Percentiles rank a stretch among this genome's conserved stretches.
phyloP scores from a whole-genome alignment of 208 protist species.

The Acanthamoeba lenticulata region DNA sequence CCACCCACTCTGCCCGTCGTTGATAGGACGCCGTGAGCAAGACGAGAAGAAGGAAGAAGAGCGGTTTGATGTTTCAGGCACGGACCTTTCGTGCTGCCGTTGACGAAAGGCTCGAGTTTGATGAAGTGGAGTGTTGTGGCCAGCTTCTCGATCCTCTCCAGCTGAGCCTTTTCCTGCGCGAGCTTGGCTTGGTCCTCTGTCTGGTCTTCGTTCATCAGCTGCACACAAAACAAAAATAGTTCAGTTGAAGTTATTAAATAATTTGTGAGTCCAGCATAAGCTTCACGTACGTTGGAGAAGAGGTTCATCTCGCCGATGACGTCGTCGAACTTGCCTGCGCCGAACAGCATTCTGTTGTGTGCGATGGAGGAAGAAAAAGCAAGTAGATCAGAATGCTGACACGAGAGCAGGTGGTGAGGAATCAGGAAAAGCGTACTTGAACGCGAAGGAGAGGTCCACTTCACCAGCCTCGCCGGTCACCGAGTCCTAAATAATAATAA shows the following conservation, averaged over 20 bases:
- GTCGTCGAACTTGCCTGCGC: conserved; percentile 31
- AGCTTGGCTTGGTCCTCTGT: neutral
- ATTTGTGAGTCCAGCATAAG: neutral
- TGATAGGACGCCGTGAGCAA: neutral
- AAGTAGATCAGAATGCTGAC: neutral
- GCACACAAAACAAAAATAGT: neutral
- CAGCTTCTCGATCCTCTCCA: neutral
- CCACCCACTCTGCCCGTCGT: neutral
- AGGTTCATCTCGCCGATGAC: conserved; percentile 41
- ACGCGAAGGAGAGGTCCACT: conserved; percentile 4
- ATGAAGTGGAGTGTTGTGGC: neutral
- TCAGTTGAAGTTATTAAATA: neutral
- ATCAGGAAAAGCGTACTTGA: neutral
- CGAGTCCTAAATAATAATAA: neutral
- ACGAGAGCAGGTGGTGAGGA: neutral
- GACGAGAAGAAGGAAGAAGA: neutral
- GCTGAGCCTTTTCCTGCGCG: neutral
- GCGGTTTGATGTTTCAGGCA: too few relatives aligned
- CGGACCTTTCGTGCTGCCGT: neutral
- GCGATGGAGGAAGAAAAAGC: neutral
- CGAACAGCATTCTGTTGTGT: conserved; percentile 38
- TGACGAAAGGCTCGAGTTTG: neutral
- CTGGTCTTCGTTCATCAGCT: conserved; percentile 9
- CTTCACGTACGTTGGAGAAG: neutral
- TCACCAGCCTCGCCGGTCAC: neutral